A percentile compares a stretch with the other conserved stretches of the same genome.
phyloP scores from a whole-genome alignment of 495 filamentous ascomycete species.

The Lasiosphaeria hispida region DNA sequence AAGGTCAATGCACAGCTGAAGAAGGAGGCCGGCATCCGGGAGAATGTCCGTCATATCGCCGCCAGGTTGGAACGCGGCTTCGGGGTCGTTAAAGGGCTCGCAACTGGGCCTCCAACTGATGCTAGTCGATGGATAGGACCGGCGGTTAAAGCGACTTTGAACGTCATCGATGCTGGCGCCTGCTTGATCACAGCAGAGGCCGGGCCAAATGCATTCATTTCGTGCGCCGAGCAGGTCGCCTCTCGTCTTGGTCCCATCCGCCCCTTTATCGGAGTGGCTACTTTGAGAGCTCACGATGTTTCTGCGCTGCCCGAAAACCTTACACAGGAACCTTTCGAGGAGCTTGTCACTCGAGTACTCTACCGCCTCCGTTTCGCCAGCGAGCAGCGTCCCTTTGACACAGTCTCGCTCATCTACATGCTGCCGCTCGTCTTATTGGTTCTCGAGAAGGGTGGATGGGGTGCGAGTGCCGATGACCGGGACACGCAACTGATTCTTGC shows the following conservation, averaged over 20 bases:
- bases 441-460: slow-evolving; percentile 74
- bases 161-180: slow-evolving; percentile 72
- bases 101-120: slow-evolving; percentile 80
- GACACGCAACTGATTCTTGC: slow-evolving; percentile 87
- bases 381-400: slow-evolving; percentile 88
- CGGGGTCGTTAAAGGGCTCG: slow-evolving; percentile 77
- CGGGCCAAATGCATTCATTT: slow-evolving; percentile 76
- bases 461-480: slow-evolving; percentile 66
- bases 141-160: slow-evolving; percentile 67
- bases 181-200: slow-evolving; percentile 74
- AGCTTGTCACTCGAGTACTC: slow-evolving; percentile 82
- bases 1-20: slow-evolving; percentile 89
- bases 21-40: slow-evolving; percentile 79
- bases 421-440: slow-evolving; percentile 77
- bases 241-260: slow-evolving; percentile 71
- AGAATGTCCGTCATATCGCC: slow-evolving; percentile 63
- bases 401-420: slow-evolving; percentile 79
- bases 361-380: slow-evolving; percentile 87
- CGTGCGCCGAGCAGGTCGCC: slow-evolving; percentile 69
- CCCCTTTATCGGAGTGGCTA: slow-evolving; percentile 83
- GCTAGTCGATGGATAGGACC: slow-evolving; percentile 82
- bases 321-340: slow-evolving; percentile 75
- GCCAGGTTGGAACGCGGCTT: slow-evolving; percentile 72
- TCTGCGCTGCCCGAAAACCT: slow-evolving; percentile 67
- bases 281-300: slow-evolving; percentile 71